These are phyloP conservation scores for Trametes pubescens DNA, from an alignment of 1,284 basidiomycete genomes.

Conservation along the genomic window DNA sequence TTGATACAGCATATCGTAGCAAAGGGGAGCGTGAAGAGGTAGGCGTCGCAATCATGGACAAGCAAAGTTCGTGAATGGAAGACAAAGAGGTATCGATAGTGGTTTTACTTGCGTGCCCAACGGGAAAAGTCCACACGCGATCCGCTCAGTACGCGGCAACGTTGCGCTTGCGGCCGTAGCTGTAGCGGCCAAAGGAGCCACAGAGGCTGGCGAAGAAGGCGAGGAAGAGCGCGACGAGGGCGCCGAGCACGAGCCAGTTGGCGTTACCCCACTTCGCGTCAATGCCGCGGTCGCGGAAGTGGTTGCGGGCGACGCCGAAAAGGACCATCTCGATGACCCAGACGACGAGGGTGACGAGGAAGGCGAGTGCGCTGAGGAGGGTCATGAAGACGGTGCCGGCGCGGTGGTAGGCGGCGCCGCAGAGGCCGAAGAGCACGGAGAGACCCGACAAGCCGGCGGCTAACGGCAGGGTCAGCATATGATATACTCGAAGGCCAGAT, in stretches of 20 bases:
- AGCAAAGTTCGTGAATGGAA: conserved; percentile 6
- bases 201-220: conserved; percentile 71
- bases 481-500: conserved; percentile 15
- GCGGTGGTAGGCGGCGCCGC: conserved; percentile 69
- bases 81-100: not conserved
- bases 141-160: conserved; percentile 34
- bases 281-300: conserved; percentile 60
- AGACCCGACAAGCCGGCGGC: conserved; percentile 76
- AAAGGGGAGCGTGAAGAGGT: not conserved
- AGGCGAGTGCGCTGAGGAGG: conserved; percentile 67
- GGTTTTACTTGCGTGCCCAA: not conserved
- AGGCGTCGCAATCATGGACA: conserved; percentile 8
- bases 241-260: conserved; percentile 81
- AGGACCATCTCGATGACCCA: conserved; percentile 84
- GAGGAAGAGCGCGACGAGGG: conserved; percentile 68
- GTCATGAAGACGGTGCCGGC: conserved; percentile 80
- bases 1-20: conserved; percentile 9
- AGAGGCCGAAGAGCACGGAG: conserved; percentile 77
- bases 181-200: conserved; percentile 75
- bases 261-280: conserved; percentile 74
- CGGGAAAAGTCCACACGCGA: not conserved
- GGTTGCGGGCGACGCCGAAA: conserved; percentile 73
- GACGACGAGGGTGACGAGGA: conserved; percentile 68
- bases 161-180: conserved; percentile 54
- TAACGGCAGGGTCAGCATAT: conserved; percentile 31